Conservation (phyloP, 306 rosid species). For the Coriaria nepalensis region DNA sequence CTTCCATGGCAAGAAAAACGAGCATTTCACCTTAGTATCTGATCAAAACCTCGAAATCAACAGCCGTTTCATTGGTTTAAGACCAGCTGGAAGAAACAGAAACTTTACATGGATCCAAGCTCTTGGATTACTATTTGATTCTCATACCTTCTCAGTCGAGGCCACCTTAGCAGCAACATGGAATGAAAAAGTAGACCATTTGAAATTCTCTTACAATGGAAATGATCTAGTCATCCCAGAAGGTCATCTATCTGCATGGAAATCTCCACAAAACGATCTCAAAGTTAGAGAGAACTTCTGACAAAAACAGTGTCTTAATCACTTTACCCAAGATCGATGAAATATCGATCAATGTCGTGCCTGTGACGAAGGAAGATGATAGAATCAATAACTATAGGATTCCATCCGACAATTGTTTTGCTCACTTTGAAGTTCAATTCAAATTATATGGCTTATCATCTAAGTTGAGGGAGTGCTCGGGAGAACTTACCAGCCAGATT, state of each 20-base stretch:
- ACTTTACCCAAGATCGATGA: conserved; percentile 40
- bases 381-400: conserved; percentile 59
- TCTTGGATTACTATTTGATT: conserved; percentile 46
- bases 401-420: conserved; percentile 56
- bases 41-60: conserved; percentile 57
- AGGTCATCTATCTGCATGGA: conserved; percentile 40
- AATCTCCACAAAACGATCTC: conserved; percentile 19
- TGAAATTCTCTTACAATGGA: conserved; percentile 41
- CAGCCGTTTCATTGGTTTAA: conserved; percentile 59
- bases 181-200: conserved; percentile 37
- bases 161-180: conserved; percentile 39
- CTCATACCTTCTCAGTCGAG: conserved; percentile 40
- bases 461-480: conserved; percentile 78
- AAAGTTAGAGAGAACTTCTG: conserved; percentile 53
- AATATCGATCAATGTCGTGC: conserved; percentile 56
- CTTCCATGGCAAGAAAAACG: conserved; percentile 63
- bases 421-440: conserved; percentile 81
- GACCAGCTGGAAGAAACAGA: conserved; percentile 43
- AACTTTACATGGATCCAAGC: conserved; percentile 90
- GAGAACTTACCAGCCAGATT: conserved; percentile 72
- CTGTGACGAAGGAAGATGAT: conserved; percentile 67
- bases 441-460: conserved; percentile 48
- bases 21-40: conserved; percentile 61
- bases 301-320: conserved; percentile 38
- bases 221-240: conserved; percentile 36